Base-by-base conservation (phyloP, 352 stramenopile species). In the Thraustotheca clavata region DNA sequence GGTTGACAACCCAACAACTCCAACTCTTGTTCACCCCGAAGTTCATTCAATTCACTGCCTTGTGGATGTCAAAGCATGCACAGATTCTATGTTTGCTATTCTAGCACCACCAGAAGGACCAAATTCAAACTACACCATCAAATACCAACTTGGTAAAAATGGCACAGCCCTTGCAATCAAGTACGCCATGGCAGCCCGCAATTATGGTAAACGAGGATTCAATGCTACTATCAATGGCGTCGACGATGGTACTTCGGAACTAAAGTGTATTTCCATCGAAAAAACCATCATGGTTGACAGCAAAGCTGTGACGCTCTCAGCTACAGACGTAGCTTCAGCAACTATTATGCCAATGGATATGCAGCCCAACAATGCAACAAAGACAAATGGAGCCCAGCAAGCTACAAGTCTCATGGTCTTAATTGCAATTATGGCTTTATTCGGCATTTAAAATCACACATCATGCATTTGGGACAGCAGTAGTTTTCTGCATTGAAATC, bases 1-100 rank as follows among this genome's bases (percentile, higher is more conserved):
- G 14, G 35, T 74, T 11, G 69, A 74, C 50, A 72, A 70, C 49
- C 57, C 61, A 14, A 34, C 27, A 2, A 59, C 66, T 14, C 14
- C 20, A 11, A 73, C 67, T n/a, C 43, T 76, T 5, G 47, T 49
- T 36, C 20, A 59, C 43, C 70, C 70, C 16, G 55, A 74, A 32
- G 11, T 49, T 16, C 72, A 77, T 57, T 67, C 61, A 12, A 49
- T 76, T 8, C 69, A 77, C 50, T 77, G 69, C 49, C 50, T 76
- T 24, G 47, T 75, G 2, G 72, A 77, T 34, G 60, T 77, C 0
- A 14, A 26, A n/a, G 24, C 33, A 5, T 77, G 72, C 40, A 31
- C 46, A 8, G 55, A 26, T 26, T 71, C 57, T n/a, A 24, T 40
- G 14, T 76, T 68, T 55, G 59, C 71, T 33, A 48, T 76, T 3